Percentiles rank a stretch among this genome's conserved stretches.
Evolutionary conservation across 805 yeast species (phyloP).

Genomic region (Danielia oregonensis): DNA sequence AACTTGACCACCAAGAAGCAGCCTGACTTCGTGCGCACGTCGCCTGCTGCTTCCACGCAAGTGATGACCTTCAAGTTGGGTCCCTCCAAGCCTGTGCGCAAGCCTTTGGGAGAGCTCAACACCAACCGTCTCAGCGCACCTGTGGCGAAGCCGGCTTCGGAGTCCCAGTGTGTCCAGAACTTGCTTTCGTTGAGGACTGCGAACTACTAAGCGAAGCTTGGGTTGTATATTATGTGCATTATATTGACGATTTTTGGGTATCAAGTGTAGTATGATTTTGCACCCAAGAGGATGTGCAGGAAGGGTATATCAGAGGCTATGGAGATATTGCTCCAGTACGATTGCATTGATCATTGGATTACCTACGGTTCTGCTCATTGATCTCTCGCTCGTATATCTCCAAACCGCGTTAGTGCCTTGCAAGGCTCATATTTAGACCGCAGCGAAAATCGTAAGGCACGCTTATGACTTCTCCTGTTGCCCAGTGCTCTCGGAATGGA

Average conservation of each 20-base stretch:
- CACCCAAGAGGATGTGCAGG: too few relatives aligned
- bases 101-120: conserved; percentile 13
- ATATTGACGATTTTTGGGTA: not conserved
- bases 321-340: too few relatives aligned
- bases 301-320: too few relatives aligned
- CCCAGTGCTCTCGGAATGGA: too few relatives aligned
- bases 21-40: conserved; percentile 15
- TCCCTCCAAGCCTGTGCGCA: conserved; percentile 11
- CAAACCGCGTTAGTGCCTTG: too few relatives aligned
- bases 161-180: conserved; percentile 15
- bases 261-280: not conserved
- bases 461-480: too few relatives aligned
- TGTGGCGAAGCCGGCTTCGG: conserved; percentile 8
- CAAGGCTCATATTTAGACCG: too few relatives aligned
- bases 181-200: conserved; percentile 16
- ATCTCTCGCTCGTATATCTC: too few relatives aligned
- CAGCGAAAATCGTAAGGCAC: too few relatives aligned
- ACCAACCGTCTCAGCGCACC: conserved; percentile 6
- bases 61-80: conserved; percentile 15
- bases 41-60: conserved; percentile 13
- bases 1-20: conserved; percentile 17
- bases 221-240: conserved; percentile 1
- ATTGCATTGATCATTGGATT: too few relatives aligned
- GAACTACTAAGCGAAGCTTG: conserved; percentile 8
- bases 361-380: too few relatives aligned